Conservation (phyloP, 2,329 filamentous ascomycete genomes). For the Teratosphaeria viscida region DNA sequence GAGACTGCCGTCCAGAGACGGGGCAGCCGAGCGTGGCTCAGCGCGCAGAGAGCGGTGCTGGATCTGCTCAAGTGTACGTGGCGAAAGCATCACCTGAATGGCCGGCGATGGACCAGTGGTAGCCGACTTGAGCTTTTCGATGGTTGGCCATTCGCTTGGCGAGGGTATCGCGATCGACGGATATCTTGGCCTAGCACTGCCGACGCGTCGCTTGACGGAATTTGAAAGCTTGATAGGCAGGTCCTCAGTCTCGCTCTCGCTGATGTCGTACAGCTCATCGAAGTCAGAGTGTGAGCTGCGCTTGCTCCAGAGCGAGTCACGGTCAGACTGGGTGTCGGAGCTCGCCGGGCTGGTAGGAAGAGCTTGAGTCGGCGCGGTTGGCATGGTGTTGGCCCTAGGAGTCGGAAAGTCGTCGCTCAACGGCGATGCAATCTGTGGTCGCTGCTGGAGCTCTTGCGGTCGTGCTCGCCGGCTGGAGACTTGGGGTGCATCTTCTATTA, state of each 20-base stretch:
- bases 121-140: constrained; percentile 40
- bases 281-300: constrained; percentile 62
- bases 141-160: constrained; percentile 45
- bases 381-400: constrained; percentile 12
- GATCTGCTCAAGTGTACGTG: constrained; percentile 56
- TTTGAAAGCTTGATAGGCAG: constrained; percentile 43
- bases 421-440: constrained; percentile 29
- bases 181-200: constrained; percentile 33
- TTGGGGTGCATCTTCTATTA: constrained; percentile 47
- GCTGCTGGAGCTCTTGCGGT: constrained; percentile 26
- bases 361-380: constrained; percentile 8
- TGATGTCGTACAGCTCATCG: constrained; percentile 79
- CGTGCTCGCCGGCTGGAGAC: constrained; percentile 21
- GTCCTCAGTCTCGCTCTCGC: constrained; percentile 60
- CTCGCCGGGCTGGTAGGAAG: constrained; percentile 49
- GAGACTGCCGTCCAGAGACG: constrained; percentile 80
- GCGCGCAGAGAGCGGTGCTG: constrained; percentile 48
- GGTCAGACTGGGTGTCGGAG: constrained; percentile 34
- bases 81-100: constrained; percentile 29
- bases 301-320: constrained; percentile 44
- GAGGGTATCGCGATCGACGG: constrained; percentile 51
- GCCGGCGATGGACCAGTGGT: constrained; percentile 37
- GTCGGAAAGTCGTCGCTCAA: constrained; percentile 53
- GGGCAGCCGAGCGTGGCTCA: constrained; percentile 67
- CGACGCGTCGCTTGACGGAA: constrained; percentile 36